Evolutionary conservation across 805 yeast genomes (phyloP), one percentile per base, ranked within the genome.

Genomic region (Pichia gijzeniarum): DNA sequence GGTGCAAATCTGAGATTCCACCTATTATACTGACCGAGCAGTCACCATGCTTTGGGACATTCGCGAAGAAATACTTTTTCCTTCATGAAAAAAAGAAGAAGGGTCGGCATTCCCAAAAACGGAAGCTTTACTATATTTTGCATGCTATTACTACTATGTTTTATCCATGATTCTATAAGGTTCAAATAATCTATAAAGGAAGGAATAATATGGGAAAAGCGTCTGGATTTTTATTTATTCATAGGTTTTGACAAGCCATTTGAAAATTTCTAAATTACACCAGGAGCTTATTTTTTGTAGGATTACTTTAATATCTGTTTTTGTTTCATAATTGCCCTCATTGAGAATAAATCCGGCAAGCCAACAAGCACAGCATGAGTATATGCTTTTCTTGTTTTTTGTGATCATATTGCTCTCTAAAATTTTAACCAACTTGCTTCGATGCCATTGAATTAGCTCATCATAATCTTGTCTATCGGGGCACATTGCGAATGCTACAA

Each of bases 401-500:
- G 38, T 38, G 4, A 35, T 21, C 45, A 47, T 38, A 27, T 47
- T 47, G 21, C 36, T 22, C 14, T 47, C 27, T 21, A 47, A 30
- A 14, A 47, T 42, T 21, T 47, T 47, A 28, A 47, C 54, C 0
- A 74, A 67, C 43, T 73, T 59, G 25, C 62, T 57, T 16, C 45
- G 36, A 39, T 62, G 65, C 76, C 76, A 71, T 19, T 61, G 59
- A 32, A 52, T 56, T 20, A 72, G 48, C 45, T 65, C 69, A 27
- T 63, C 55, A 21, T 25, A 42, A 20, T 42, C 38, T 30, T 42
- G 37, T 10, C 18, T 22, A 37, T 45, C 40, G 27, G 41, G 45
- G 13, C 37, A 37, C 45, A 45, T 41, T 31, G 42, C 43, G 35
- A 38, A 47, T n/a, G 49, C 49, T 8, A 47, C 33, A 35, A 43